Conservation (phyloP, 1,284 basidiomycete genomes). For the Puccinia triticina region DNA sequence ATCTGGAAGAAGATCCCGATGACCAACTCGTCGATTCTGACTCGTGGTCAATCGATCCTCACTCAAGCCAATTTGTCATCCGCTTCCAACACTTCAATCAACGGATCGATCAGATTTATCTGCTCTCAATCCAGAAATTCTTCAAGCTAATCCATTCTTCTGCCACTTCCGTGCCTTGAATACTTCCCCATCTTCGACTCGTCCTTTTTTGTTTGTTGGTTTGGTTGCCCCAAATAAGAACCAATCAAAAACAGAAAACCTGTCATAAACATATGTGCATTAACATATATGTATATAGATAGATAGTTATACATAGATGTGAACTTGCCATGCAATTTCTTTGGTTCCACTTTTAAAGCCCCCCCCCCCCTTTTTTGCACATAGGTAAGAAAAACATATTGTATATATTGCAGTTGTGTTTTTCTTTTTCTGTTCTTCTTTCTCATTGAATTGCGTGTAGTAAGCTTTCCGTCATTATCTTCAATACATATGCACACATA, state of each 20-base stretch:
- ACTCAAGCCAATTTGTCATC: not conserved
- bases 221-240: no score
- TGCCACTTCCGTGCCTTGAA: constrained; percentile 1
- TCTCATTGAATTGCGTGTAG: not conserved
- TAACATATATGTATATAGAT: not conserved
- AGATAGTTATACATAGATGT: not conserved
- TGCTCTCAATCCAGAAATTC: constrained; percentile 3
- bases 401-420: not conserved
- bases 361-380: not conserved
- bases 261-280: not conserved
- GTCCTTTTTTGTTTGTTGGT: not conserved
- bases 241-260: not conserved
- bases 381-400: not conserved
- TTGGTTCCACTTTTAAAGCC: not conserved
- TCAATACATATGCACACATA: no score
- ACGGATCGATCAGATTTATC: not conserved
- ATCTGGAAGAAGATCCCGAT: not conserved
- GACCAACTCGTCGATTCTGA: not conserved
- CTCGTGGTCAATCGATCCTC: constrained; percentile 21
- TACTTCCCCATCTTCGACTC: not conserved
- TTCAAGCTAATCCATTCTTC: constrained; percentile 22
- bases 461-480: not conserved
- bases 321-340: not conserved
- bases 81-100: constrained; percentile 6
- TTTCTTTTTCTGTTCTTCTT: not conserved